phyloP scores from a whole-genome alignment of 2,329 filamentous ascomycete species.

The Westerdykella sp. region DNA sequence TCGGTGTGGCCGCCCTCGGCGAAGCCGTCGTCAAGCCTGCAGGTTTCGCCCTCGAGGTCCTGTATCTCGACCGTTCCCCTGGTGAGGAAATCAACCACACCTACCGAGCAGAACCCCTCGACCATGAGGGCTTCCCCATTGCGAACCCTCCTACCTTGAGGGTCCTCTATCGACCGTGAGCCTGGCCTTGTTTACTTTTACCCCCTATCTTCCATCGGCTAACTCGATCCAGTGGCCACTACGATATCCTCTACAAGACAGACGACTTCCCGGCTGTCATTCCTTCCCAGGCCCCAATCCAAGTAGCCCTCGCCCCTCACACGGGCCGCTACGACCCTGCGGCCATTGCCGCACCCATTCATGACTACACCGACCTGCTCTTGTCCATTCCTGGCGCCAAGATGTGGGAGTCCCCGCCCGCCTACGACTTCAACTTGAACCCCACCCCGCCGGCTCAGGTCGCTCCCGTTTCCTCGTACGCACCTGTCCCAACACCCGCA shows the following conservation, averaged over 20 bases:
- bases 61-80: slow-evolving; percentile 81
- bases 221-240: slow-evolving; percentile 60
- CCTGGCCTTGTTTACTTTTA: slow-evolving; percentile 8
- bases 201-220: slow-evolving; percentile 9
- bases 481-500: slow-evolving; percentile 15
- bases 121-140: slow-evolving; percentile 40
- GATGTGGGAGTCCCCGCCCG: no score
- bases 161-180: slow-evolving; percentile 61
- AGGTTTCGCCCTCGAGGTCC: slow-evolving; percentile 75
- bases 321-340: no score
- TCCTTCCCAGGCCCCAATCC: slow-evolving; percentile 24
- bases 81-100: slow-evolving; percentile 66
- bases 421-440: slow-evolving; percentile 30
- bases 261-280: slow-evolving; percentile 42
- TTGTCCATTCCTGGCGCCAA: slow-evolving; percentile 23
- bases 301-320: slow-evolving; percentile 27
- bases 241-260: slow-evolving; percentile 82
- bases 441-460: slow-evolving; percentile 29
- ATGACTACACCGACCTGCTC: slow-evolving; percentile 36
- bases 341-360: neutral
- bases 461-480: slow-evolving; percentile 28
- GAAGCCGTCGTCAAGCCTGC: slow-evolving; percentile 74
- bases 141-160: slow-evolving; percentile 57
- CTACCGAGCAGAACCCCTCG: slow-evolving; percentile 54
- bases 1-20: slow-evolving; percentile 72